Percentiles rank a stretch among this genome's conserved stretches.
These are phyloP conservation scores for Penicillium oxalicum DNA, from an alignment of 2,329 filamentous ascomycete species.

Conservation along the genomic window DNA sequence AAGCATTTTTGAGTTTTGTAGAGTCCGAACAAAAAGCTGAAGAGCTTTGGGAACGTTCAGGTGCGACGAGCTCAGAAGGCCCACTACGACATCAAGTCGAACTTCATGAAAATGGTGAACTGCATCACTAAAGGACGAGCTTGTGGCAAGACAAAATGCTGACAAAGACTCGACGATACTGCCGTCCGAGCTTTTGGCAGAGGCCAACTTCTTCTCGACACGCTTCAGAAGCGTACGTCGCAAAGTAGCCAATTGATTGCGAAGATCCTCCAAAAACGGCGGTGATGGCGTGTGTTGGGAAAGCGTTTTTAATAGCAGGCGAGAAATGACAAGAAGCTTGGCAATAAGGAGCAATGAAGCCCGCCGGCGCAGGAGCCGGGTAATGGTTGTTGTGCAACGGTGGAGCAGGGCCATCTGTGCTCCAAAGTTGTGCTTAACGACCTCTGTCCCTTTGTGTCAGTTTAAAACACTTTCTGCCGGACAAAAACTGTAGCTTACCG, in stretches of 20 bases:
- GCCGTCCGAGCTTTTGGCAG: constrained; percentile 38
- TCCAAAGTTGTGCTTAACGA: constrained; percentile 44
- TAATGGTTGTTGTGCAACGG: constrained; percentile 49
- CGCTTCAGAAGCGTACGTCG: constrained; percentile 60
- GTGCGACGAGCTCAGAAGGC: constrained; percentile 51
- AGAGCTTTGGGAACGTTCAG: constrained; percentile 59
- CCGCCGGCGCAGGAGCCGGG: constrained; percentile 48
- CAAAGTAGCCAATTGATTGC: constrained; percentile 57
- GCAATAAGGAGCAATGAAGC: constrained; percentile 52
- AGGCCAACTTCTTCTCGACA: constrained; percentile 52
- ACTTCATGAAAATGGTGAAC: constrained; percentile 71
- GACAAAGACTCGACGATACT: constrained; percentile 66
- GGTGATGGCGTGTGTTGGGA: constrained; percentile 46
- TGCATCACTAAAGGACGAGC: constrained; percentile 71
- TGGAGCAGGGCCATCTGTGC: constrained; percentile 55
- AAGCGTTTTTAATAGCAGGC: constrained; percentile 69
- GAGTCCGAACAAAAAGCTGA: constrained; percentile 67
- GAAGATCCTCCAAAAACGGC: constrained; percentile 56
- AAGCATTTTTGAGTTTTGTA: constrained; percentile 69
- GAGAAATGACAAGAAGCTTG: constrained; percentile 69
- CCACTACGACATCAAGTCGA: constrained; percentile 61
- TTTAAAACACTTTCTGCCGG: constrained; percentile 3
- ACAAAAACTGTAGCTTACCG: constrained; percentile 19
- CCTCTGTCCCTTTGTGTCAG: constrained; percentile 28
- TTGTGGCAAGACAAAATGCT: constrained; percentile 76